These are phyloP conservation scores for Colletotrichum musicola DNA, from an alignment of 2,329 filamentous ascomycete species.

Conservation along the genomic window DNA sequence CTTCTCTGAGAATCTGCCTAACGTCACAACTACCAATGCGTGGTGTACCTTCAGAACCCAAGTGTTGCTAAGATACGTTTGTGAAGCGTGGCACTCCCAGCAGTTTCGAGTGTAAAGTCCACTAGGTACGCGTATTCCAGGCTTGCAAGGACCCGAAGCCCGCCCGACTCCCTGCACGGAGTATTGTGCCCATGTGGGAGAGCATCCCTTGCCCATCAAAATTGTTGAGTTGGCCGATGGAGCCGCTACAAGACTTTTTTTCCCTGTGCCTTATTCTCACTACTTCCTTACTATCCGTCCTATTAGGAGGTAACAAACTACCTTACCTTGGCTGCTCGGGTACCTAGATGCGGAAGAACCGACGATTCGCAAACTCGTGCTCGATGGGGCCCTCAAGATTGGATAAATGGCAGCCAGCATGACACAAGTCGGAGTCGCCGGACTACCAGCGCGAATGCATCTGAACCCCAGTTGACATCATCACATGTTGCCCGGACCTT, in stretches of 20 bases:
- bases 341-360: not conserved
- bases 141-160: not conserved
- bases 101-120: too few relatives aligned
- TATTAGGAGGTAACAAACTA: not conserved
- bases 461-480: slow-evolving; percentile 29
- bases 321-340: too few relatives aligned
- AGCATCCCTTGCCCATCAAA: slow-evolving; percentile 28
- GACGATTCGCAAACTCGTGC: slow-evolving; percentile 9
- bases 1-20: too few relatives aligned
- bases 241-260: not conserved
- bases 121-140: slow-evolving; percentile 4
- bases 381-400: slow-evolving; percentile 7
- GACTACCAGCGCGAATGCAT: slow-evolving; percentile 6
- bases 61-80: too few relatives aligned
- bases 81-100: too few relatives aligned
- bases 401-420: not conserved
- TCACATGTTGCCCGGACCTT: slow-evolving; percentile 26
- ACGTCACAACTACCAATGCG: too few relatives aligned
- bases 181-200: slow-evolving; percentile 1
- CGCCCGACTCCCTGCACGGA: not conserved
- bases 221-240: slow-evolving; percentile 27
- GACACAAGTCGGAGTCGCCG: slow-evolving; percentile 1
- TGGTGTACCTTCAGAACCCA: too few relatives aligned
- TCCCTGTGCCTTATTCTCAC: not conserved
- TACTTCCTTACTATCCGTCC: not conserved